Evolutionary conservation across 2,329 filamentous ascomycete genomes (phyloP).

Genomic region (Trichoderma simmonsii): DNA sequence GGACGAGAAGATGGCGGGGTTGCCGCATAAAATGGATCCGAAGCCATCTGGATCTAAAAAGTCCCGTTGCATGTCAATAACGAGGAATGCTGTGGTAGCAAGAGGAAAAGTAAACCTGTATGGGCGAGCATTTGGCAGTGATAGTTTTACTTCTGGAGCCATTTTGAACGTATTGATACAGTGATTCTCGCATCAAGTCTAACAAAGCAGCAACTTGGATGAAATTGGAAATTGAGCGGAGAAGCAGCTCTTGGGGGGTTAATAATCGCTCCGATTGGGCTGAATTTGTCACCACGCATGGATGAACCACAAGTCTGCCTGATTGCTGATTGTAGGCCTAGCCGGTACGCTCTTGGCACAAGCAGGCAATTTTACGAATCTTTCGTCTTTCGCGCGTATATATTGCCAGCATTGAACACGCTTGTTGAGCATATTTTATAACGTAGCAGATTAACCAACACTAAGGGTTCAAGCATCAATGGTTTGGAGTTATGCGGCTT

Average conservation of each 20-base stretch:
- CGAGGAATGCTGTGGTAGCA: not conserved
- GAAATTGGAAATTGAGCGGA: not conserved
- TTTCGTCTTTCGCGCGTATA: not conserved
- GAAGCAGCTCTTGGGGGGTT: not conserved
- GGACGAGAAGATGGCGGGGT: not conserved
- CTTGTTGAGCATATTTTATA: not conserved
- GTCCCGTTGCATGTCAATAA: slow-evolving; percentile 4
- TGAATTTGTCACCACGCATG: not conserved
- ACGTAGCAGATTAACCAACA: not conserved
- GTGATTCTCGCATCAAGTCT: not conserved
- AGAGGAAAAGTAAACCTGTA: not conserved
- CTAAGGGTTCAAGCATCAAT: too few species aligned
- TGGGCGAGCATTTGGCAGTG: not conserved
- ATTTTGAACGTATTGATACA: not conserved
- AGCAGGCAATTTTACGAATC: not conserved
- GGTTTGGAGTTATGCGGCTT: not conserved
- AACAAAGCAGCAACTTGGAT: not conserved
- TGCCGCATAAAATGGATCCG: not conserved
- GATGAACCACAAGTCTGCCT: not conserved
- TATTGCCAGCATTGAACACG: not conserved
- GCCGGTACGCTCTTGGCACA: not conserved
- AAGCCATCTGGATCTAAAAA: not conserved
- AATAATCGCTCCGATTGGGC: not conserved
- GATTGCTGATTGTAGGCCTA: not conserved
- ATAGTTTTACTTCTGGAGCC: not conserved